A percentile compares a stretch with the other conserved stretches of the same genome.
phyloP scores from a whole-genome alignment of 345 rosid genomes.

The Schrenkiella parvula region DNA sequence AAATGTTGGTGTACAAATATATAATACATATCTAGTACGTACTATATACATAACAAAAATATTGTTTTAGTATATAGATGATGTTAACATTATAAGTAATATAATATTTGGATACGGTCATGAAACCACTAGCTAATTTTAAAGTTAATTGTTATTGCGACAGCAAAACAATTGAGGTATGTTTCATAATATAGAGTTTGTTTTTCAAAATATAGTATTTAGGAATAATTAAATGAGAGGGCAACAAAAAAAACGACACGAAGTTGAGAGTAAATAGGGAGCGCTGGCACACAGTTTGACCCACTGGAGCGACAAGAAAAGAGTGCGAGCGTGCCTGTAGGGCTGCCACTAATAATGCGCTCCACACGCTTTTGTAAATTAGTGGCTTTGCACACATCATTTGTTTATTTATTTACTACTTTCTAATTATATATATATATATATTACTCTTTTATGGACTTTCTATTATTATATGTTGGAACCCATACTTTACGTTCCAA shows the following conservation, averaged over 20 bases:
- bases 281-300: slow-evolving; percentile 33
- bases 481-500: slow-evolving; percentile 27
- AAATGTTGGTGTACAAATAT: not conserved
- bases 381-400: slow-evolving; percentile 36
- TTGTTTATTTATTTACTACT: not conserved
- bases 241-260: slow-evolving; percentile 25
- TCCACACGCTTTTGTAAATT: slow-evolving; percentile 39
- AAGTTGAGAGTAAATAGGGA: slow-evolving; percentile 23
- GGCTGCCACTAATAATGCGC: slow-evolving; percentile 34
- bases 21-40: not conserved
- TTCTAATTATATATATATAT: not conserved
- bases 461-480: slow-evolving; percentile 13
- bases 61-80: too few relatives aligned
- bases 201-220: too few relatives aligned
- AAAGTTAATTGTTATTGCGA: not conserved
- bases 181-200: slow-evolving; percentile 4
- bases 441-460: not conserved
- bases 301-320: slow-evolving; percentile 33
- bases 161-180: slow-evolving; percentile 22
- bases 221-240: not conserved
- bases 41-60: not conserved
- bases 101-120: not conserved
- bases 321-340: slow-evolving; percentile 33
- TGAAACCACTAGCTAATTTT: not conserved
- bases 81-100: not conserved